Conservation (phyloP, 2,329 filamentous ascomycete species). For the Pseudogymnoascus sp. region DNA sequence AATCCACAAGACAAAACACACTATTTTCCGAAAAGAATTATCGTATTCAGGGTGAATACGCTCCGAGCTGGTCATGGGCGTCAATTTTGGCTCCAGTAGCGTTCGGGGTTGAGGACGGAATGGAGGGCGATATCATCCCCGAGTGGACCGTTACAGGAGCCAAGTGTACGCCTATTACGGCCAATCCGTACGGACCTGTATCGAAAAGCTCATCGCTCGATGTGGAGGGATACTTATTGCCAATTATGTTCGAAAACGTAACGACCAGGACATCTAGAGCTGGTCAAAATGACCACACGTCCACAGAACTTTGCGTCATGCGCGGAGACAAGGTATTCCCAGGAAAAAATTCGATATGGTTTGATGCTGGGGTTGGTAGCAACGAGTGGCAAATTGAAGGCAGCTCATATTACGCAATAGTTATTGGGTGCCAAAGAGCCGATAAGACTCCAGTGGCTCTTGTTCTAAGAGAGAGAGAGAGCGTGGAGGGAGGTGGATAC, state of each 20-base stretch:
- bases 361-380: not conserved
- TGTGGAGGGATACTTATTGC: not conserved
- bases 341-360: not conserved
- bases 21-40: not conserved
- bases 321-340: not conserved
- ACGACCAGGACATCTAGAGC: not conserved
- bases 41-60: not conserved
- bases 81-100: not conserved
- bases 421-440: not conserved
- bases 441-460: not conserved
- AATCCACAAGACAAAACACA: not conserved
- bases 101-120: not conserved
- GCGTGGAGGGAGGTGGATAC: not conserved
- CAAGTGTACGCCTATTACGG: not conserved
- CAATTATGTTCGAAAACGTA: not conserved
- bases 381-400: not conserved
- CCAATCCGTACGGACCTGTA: not conserved
- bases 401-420: not conserved
- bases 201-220: not conserved
- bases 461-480: not conserved
- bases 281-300: not conserved
- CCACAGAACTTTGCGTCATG: not conserved
- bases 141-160: not conserved
- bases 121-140: not conserved
- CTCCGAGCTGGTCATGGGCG: not conserved